Conservation (phyloP, 1,284 basidiomycete genomes). For the Moniliophthora roreri region DNA sequence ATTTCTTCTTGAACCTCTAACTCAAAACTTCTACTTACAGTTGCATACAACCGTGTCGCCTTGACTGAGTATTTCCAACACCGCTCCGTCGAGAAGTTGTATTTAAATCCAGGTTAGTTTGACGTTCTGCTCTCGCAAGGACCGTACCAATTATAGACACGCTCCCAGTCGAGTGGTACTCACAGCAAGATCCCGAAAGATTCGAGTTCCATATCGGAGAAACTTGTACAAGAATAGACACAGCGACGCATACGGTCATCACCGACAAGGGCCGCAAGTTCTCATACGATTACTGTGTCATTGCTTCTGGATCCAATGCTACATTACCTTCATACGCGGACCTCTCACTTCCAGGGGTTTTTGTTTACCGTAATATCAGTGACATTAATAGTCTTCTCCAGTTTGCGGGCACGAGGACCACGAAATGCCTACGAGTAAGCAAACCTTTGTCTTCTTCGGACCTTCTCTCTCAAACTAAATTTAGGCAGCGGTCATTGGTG, state of each 20-base stretch:
- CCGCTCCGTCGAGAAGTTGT: constrained; percentile 58
- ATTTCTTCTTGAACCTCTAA: constrained; percentile 1
- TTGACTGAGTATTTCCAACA: constrained; percentile 68
- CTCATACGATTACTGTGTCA: constrained; percentile 61
- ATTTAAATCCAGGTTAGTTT: constrained; percentile 50
- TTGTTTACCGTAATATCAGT: constrained; percentile 73
- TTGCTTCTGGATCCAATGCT: constrained; percentile 74
- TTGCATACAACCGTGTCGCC: constrained; percentile 10
- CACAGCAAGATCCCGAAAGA: constrained; percentile 50
- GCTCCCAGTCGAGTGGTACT: constrained; percentile 51
- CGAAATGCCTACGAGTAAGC: constrained; percentile 35
- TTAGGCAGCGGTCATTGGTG: constrained; percentile 63
- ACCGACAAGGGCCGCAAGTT: constrained; percentile 45
- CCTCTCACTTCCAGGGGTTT: constrained; percentile 49
- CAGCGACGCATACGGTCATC: constrained; percentile 45
- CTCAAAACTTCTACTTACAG: neutral
- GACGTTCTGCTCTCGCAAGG: constrained; percentile 11
- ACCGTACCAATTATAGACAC: neutral
- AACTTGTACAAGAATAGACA: constrained; percentile 49
- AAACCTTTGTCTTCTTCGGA: neutral
- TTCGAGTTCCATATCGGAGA: constrained; percentile 57
- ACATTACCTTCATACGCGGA: constrained; percentile 65
- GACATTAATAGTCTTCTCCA: constrained; percentile 62
- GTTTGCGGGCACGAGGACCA: constrained; percentile 42
- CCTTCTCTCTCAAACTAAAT: neutral